A percentile compares a stretch with the other conserved stretches of the same genome.
Evolutionary conservation across 768 basidiomycete species (phyloP).

Genomic region (Podaxis sp.): DNA sequence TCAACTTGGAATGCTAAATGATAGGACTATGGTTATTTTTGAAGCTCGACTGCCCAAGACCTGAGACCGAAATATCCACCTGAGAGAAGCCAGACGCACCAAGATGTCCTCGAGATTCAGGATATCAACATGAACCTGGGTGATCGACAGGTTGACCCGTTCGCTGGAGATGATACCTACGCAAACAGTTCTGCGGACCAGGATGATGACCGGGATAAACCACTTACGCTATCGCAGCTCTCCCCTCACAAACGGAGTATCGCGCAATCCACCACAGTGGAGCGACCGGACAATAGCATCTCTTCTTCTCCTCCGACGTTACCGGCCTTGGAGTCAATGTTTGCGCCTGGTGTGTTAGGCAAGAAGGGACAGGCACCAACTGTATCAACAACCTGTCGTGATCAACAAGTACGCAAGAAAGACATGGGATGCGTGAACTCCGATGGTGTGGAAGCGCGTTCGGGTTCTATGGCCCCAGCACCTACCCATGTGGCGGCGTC

Average conservation of each 20-base stretch:
- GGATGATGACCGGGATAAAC: slow-evolving; percentile 17
- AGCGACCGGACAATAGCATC: not conserved
- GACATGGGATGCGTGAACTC: slow-evolving; percentile 3
- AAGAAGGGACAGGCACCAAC: slow-evolving; percentile 11
- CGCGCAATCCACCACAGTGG: not conserved
- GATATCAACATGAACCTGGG: slow-evolving; percentile 2
- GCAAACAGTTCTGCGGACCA: not conserved
- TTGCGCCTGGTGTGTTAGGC: slow-evolving; percentile 12
- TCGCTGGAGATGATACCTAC: not conserved
- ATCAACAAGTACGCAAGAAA: slow-evolving; percentile 15
- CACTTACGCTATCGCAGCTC: slow-evolving; percentile 50
- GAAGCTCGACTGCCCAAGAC: not conserved
- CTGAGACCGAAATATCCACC: not conserved
- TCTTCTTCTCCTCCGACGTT: slow-evolving; percentile 1
- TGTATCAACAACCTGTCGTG: slow-evolving; percentile 11
- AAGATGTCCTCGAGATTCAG: not conserved
- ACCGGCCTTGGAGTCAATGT: not conserved
- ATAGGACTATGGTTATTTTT: slow-evolving; percentile 17
- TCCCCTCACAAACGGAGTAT: slow-evolving; percentile 37
- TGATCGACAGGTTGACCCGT: slow-evolving; percentile 3
- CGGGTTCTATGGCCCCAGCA: not conserved
- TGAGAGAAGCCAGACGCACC: not conserved
- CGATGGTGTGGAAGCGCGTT: not conserved
- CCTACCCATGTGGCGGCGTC: not conserved
- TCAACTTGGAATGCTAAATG: slow-evolving; percentile 5